A percentile compares a stretch with the other conserved stretches of the same genome.
Conservation (phyloP, 768 basidiomycete species). For the Mycena belliarum region DNA sequence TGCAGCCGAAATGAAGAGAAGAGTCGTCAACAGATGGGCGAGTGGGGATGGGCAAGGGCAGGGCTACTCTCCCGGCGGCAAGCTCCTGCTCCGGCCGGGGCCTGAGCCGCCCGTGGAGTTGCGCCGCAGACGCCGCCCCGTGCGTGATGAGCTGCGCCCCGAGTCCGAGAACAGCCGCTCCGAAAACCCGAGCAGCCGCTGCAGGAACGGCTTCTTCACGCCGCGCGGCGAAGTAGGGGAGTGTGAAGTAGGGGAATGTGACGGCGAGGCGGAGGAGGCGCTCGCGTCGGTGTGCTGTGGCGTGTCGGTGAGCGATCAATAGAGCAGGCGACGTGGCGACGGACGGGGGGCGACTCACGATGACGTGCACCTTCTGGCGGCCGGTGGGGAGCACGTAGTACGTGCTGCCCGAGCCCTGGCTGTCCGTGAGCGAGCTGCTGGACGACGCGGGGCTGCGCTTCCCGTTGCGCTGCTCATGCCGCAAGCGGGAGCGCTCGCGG, state of each 20-base stretch:
- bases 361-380: slow-evolving; percentile 74
- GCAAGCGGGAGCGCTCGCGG: slow-evolving; percentile 19
- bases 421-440: slow-evolving; percentile 42
- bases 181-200: slow-evolving; percentile 56
- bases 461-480: too few relatives aligned
- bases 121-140: slow-evolving; percentile 44
- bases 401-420: slow-evolving; percentile 64
- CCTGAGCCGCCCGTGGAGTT: slow-evolving; percentile 46
- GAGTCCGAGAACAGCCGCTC: slow-evolving; percentile 40
- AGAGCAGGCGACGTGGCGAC: slow-evolving; percentile 1
- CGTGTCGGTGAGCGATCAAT: slow-evolving; percentile 22
- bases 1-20: not conserved
- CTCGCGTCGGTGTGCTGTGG: slow-evolving; percentile 35
- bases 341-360: slow-evolving; percentile 50
- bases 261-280: slow-evolving; percentile 61
- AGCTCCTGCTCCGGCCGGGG: slow-evolving; percentile 18
- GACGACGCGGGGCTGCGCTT: slow-evolving; percentile 31
- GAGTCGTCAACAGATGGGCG: not conserved
- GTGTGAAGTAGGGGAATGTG: slow-evolving; percentile 59
- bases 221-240: slow-evolving; percentile 51
- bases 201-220: slow-evolving; percentile 60
- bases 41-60: not conserved
- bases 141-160: slow-evolving; percentile 36
- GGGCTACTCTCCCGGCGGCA: slow-evolving; percentile 19
- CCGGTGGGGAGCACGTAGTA: slow-evolving; percentile 73